These are phyloP conservation scores for Citrullus mucosospermus DNA, from an alignment of 306 rosid genomes.

Conservation along the genomic window DNA sequence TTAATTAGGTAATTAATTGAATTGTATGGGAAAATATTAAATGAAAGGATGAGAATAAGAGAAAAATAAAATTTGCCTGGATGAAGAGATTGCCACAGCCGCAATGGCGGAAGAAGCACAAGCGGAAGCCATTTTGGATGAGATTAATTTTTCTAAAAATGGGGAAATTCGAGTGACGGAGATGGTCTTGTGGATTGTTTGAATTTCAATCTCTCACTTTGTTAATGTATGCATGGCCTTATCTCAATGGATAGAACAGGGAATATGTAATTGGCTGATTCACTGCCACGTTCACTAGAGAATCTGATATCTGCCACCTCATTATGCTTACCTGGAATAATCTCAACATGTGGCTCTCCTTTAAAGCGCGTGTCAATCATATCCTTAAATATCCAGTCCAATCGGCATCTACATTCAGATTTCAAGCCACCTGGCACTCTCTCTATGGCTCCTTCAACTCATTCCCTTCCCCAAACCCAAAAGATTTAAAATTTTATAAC, in stretches of 20 bases:
- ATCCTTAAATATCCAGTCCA: not conserved
- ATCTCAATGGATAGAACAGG: conserved; percentile 45
- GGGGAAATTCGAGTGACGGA: not conserved
- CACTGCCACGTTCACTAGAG: conserved; percentile 38
- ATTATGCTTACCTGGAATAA: conserved; percentile 22
- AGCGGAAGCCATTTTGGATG: conserved; percentile 30
- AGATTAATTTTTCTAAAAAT: not conserved
- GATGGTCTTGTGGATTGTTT: not conserved
- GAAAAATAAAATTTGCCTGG: conserved; percentile 25
- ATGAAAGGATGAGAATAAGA: not conserved
- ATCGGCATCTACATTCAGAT: not conserved
- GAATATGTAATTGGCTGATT: conserved; percentile 20
- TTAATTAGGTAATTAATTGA: too few relatives aligned
- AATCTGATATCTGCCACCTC: conserved; percentile 27
- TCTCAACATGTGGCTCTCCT: conserved; percentile 29
- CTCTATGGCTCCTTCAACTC: not conserved
- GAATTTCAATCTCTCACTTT: not conserved
- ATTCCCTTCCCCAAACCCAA: too few relatives aligned
- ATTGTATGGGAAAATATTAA: too few relatives aligned
- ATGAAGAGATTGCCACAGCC: conserved; percentile 33
- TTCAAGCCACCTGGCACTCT: not conserved
- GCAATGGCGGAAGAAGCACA: conserved; percentile 51
- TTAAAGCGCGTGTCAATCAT: not conserved
- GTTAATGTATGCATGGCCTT: conserved; percentile 26
- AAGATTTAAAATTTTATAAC: too few relatives aligned